phyloP scores from a whole-genome alignment of 768 basidiomycete genomes.

The Pulveroboletus sp. region DNA sequence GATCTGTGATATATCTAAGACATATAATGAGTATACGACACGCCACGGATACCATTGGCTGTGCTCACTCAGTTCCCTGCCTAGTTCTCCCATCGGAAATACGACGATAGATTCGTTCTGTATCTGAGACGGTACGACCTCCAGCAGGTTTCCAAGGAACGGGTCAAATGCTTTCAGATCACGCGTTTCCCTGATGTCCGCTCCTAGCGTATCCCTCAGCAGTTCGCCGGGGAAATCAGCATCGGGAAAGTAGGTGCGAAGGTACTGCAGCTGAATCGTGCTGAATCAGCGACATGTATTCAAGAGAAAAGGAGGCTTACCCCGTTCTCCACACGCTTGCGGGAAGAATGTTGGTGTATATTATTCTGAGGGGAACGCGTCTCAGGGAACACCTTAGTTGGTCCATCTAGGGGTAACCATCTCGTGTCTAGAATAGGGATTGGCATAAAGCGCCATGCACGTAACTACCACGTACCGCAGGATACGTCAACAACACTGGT shows the following conservation, averaged over 20 bases:
- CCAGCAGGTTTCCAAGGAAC: conserved; percentile 51
- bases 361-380: conserved; percentile 41
- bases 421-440: conserved; percentile 26
- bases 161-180: conserved; percentile 52
- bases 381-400: conserved; percentile 52
- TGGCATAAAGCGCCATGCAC: background rate
- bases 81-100: conserved; percentile 64
- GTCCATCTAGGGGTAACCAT: conserved; percentile 30
- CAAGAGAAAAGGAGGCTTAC: conserved; percentile 35
- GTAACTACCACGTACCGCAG: conserved; percentile 16
- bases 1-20: conserved; percentile 49
- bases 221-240: conserved; percentile 70
- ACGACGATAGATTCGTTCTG: conserved; percentile 34
- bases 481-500: conserved; percentile 35
- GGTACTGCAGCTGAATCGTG: conserved; percentile 56
- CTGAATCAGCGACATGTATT: background rate
- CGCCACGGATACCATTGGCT: background rate
- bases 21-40: conserved; percentile 3
- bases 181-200: conserved; percentile 37
- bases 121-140: conserved; percentile 33
- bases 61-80: conserved; percentile 56
- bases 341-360: conserved; percentile 32
- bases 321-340: conserved; percentile 61
- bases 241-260: conserved; percentile 68
- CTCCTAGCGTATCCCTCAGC: conserved; percentile 50